A percentile compares a stretch with the other conserved stretches of the same genome.
Evolutionary conservation across 164 flowering plant genomes (phyloP).

Genomic region (Liriodendron chinense): DNA sequence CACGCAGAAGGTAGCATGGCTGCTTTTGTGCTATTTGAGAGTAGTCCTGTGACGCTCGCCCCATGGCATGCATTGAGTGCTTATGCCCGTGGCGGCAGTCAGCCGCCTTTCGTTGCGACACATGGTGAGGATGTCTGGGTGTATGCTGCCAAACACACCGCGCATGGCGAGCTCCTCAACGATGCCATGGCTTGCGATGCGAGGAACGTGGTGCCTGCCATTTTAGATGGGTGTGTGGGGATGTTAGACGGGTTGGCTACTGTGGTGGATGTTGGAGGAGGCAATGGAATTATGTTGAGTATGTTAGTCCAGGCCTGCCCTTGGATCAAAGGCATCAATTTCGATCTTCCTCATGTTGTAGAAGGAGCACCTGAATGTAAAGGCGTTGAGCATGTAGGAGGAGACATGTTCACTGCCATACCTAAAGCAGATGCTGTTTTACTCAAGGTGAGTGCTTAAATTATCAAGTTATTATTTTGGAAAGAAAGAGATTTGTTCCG

Average conservation of each 20-base stretch:
- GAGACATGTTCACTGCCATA: constrained; percentile 12
- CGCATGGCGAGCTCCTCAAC: background rate
- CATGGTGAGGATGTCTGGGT: constrained; percentile 14
- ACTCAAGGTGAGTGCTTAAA: constrained; percentile 6
- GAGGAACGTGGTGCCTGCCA: background rate
- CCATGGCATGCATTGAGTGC: constrained; percentile 10
- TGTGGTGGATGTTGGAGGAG: constrained; percentile 18
- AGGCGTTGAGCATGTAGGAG: background rate
- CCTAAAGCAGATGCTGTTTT: constrained; percentile 10
- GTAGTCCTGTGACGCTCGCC: constrained; percentile 9
- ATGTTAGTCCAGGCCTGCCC: constrained; percentile 8
- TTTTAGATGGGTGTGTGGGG: background rate
- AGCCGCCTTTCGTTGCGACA: background rate
- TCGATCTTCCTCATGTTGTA: constrained; percentile 9
- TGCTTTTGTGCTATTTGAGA: constrained; percentile 2
- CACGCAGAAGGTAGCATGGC: constrained; percentile 6
- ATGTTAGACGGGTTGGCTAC: constrained; percentile 2
- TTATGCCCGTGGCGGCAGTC: background rate
- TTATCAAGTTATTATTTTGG: too few species aligned
- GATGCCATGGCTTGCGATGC: constrained; percentile 13
- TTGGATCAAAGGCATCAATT: constrained; percentile 6
- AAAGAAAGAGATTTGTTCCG: too few species aligned
- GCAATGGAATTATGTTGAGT: constrained; percentile 4
- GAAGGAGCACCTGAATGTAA: background rate
- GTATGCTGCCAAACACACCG: background rate